Base-by-base conservation (phyloP, 2,329 filamentous ascomycete species). In the Rhynchosporium agropyri region DNA sequence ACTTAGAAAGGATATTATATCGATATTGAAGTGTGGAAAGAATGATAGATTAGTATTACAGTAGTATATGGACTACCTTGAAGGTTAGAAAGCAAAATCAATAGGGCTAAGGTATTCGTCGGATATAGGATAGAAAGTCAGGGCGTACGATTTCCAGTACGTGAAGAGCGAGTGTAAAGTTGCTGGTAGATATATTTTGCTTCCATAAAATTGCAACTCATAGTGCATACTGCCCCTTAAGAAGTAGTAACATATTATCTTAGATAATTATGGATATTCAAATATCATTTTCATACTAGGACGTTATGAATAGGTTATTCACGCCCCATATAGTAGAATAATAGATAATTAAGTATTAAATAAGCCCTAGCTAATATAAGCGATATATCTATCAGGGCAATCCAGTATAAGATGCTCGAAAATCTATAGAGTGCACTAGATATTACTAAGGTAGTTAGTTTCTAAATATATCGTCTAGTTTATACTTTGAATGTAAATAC, bases 61-160 rank as follows among this genome's bases (percentile, higher is more conserved):
- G 42, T 26, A 54, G 20, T 65, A 62, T 53, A 53, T 58, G 40
- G 51, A 58, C 13, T 55, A 65, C 58, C 49, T 63, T 59, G 20
- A 46, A 48, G 15, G 43, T 46, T 65, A n/a, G 40, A 57, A 58
- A 51, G 9, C 28, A 28, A 28, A 13, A 31, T 28, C 28, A 12
- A 50, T 12, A 45, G 43, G 3, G 15, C 43, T 20, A 10, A 51
- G 49, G 12, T 51, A 20, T 36, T 51, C 31, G 33, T 20, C n/a
- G 8, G 36, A 45, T 45, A 10, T 20, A 56, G n/a, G 36, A 56
- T 42, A 42, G 53, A 20, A 56, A 43, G 20, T 43, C n/a, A 53
- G 15, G 40, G 20, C 20, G 36, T 56, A 42, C 13, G 43, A 43
- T n/a, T 36, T 51, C 49, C 49, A 31, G 49, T 51, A 51, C 31